Conservation (phyloP, 2,329 filamentous ascomycete genomes). For the Apiospora pterosperma region DNA sequence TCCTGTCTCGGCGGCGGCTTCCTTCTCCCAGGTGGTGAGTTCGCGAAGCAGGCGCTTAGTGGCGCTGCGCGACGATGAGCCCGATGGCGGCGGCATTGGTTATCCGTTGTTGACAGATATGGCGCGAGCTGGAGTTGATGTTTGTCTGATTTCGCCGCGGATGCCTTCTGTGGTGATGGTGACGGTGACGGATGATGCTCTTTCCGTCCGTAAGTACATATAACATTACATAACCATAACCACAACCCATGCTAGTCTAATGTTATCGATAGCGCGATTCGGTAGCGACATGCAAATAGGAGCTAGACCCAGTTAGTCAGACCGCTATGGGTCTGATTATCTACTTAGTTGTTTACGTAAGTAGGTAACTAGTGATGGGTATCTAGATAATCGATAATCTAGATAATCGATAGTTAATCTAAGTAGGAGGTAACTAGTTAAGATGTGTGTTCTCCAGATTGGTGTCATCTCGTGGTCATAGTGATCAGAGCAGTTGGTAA, state of each 20-base stretch:
- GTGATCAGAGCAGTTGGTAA: background rate
- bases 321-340: background rate
- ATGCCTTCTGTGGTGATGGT: background rate
- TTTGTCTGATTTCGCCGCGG: background rate
- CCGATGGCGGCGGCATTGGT: slow-evolving; percentile 12
- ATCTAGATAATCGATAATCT: background rate
- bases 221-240: background rate
- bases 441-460: background rate
- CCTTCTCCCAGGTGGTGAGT: slow-evolving; percentile 49
- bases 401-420: background rate
- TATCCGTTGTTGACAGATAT: background rate
- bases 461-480: no score
- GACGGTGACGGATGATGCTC: background rate
- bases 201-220: background rate
- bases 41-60: slow-evolving; percentile 57
- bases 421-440: no score
- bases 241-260: background rate
- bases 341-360: no score
- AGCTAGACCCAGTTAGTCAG: background rate
- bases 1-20: slow-evolving; percentile 46
- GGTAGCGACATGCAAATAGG: no score
- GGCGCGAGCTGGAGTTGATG: background rate
- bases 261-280: background rate
- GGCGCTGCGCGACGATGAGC: slow-evolving; percentile 41
- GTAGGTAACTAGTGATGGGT: no score